phyloP scores from a whole-genome alignment of 768 basidiomycete genomes.

The Candolleomyces efflorescens region DNA sequence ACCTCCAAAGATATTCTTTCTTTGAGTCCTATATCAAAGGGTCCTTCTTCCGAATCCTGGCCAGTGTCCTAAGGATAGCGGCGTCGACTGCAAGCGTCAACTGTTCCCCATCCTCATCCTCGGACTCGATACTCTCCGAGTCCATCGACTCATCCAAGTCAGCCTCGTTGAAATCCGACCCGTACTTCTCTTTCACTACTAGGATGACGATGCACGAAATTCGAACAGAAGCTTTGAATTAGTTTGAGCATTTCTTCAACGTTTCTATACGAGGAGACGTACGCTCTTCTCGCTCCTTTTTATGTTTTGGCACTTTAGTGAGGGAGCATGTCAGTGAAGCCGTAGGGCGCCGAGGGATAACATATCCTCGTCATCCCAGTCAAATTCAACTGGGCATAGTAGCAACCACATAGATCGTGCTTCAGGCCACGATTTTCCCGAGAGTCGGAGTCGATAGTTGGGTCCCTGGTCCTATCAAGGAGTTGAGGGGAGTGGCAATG shows the following conservation, averaged over 20 bases:
- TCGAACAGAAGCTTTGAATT: background rate
- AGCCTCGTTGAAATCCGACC: slow-evolving; percentile 60
- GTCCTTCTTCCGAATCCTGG: slow-evolving; percentile 76
- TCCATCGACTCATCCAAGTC: slow-evolving; percentile 51
- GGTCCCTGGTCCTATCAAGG: too few relatives aligned
- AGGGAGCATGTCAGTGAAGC: too few relatives aligned
- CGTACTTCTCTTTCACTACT: slow-evolving; percentile 84
- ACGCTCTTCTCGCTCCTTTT: slow-evolving; percentile 86
- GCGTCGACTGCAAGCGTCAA: slow-evolving; percentile 91
- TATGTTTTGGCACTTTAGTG: slow-evolving; percentile 84
- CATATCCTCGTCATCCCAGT: too few relatives aligned
- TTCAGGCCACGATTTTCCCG: too few relatives aligned
- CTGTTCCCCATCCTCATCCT: slow-evolving; percentile 94
- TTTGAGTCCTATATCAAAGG: slow-evolving; percentile 76
- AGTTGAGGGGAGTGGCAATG: too few relatives aligned
- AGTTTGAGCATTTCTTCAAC: background rate
- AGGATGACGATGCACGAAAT: background rate
- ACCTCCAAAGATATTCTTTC: slow-evolving; percentile 81
- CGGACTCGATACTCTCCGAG: slow-evolving; percentile 75
- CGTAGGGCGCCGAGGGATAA: too few relatives aligned
- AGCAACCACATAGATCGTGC: too few relatives aligned
- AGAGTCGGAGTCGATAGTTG: too few relatives aligned
- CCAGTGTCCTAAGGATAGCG: slow-evolving; percentile 89
- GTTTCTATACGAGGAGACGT: slow-evolving; percentile 20
- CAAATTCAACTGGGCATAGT: too few relatives aligned